phyloP scores from a whole-genome alignment of 140 eudicot genomes.

The Cichorium intybus region DNA sequence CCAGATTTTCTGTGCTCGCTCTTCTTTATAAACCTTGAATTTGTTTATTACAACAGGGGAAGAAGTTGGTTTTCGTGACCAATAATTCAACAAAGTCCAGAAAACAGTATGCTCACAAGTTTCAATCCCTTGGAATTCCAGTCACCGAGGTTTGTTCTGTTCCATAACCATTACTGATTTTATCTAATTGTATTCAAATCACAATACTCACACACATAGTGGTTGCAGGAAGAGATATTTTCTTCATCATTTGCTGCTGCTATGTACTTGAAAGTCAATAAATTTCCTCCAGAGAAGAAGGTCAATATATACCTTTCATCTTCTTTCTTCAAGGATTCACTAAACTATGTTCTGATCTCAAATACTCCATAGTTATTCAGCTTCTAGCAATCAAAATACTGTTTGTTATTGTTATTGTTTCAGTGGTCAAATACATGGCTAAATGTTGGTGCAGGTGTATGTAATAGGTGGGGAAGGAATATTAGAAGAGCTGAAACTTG shows the following conservation, averaged over 20 bases:
- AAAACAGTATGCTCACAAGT: slow-evolving; percentile 65
- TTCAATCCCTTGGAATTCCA: slow-evolving; percentile 67
- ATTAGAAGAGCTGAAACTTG: slow-evolving; percentile 80
- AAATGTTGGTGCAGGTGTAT: slow-evolving; percentile 56
- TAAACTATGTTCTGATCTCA: not conserved
- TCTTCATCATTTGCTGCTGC: slow-evolving; percentile 88
- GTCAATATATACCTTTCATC: slow-evolving; percentile 17
- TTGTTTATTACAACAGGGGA: slow-evolving; percentile 48
- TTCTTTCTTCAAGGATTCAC: not conserved
- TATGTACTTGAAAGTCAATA: slow-evolving; percentile 65
- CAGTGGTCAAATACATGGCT: not conserved
- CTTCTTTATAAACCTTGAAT: not conserved
- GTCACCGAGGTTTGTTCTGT: slow-evolving; percentile 61
- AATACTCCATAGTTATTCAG: not conserved
- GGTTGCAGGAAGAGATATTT: slow-evolving; percentile 87
- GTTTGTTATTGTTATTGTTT: no score
- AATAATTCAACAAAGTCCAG: slow-evolving; percentile 81
- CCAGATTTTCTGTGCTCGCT: not conserved
- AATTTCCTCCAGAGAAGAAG: slow-evolving; percentile 78
- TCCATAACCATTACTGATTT: not conserved
- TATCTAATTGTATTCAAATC: not conserved
- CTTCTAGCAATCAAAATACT: not conserved
- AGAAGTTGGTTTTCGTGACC: slow-evolving; percentile 83
- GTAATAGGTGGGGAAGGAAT: slow-evolving; percentile 94
- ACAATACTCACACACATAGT: not conserved